These are phyloP conservation scores for Podaxis sp. DNA, from an alignment of 768 basidiomycete species.

Conservation along the genomic window DNA sequence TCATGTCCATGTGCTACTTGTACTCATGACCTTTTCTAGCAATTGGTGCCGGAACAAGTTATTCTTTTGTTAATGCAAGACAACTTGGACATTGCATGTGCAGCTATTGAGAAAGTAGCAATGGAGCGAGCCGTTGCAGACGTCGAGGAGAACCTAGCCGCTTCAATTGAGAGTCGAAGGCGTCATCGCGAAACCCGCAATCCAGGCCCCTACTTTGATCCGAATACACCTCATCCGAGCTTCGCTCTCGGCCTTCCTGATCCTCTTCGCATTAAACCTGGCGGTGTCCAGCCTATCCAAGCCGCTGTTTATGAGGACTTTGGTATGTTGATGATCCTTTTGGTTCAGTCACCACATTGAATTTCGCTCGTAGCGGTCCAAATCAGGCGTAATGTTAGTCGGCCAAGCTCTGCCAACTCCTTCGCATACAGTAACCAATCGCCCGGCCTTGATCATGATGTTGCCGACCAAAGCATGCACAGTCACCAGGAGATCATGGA, in stretches of 20 bases:
- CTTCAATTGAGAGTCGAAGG: slow-evolving; percentile 79
- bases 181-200: slow-evolving; percentile 77
- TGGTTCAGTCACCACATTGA: neutral
- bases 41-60: slow-evolving; percentile 79
- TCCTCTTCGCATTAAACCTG: slow-evolving; percentile 77
- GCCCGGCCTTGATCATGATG: slow-evolving; percentile 53
- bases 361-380: neutral
- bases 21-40: slow-evolving; percentile 25
- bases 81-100: slow-evolving; percentile 90
- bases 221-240: slow-evolving; percentile 62
- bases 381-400: slow-evolving; percentile 49
- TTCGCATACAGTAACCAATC: slow-evolving; percentile 52
- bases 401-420: slow-evolving; percentile 69
- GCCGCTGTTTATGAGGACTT: slow-evolving; percentile 95
- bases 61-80: slow-evolving; percentile 79
- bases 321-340: slow-evolving; percentile 33
- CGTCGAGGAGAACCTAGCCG: slow-evolving; percentile 83
- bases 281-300: slow-evolving; percentile 80
- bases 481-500: slow-evolving; percentile 86
- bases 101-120: slow-evolving; percentile 93
- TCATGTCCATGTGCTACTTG: neutral
- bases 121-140: slow-evolving; percentile 94
- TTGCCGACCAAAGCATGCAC: slow-evolving; percentile 37
- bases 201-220: slow-evolving; percentile 87
- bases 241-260: slow-evolving; percentile 79